Base-by-base conservation (phyloP, 495 filamentous ascomycete species). In the Aspergillus sclerotiicarbonarius region DNA sequence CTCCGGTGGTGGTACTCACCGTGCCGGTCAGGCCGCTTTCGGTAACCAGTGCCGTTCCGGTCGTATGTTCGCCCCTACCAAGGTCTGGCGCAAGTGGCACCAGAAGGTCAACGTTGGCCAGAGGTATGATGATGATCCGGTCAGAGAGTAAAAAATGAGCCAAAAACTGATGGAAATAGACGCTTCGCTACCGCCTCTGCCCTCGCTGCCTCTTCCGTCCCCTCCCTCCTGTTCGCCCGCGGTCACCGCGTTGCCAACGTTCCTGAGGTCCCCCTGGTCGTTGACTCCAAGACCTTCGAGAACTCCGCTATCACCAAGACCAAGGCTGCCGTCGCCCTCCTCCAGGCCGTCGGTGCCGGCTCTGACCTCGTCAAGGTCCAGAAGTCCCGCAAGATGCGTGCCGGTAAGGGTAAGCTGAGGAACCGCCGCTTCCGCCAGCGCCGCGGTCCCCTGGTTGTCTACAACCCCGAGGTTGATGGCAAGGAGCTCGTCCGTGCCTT, bases 71-170 rank as follows among this genome's bases (percentile, higher is more conserved):
- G 94, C 94, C 62, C 94, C 94, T 63, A 98, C 94, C 79, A 98
- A 98, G 87, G 90, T 96, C 82, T 98, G 94, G 94, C 84, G 94
- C 72, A 98, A 96, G 84, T 98, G 95, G 95, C 95, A 98, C 84
- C 90, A 96, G 82, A 98, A 98, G 90, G 84, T 98, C 88, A 96
- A 95, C 85, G 86, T 94, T 73, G 86, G 85, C 74, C 93, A 98
- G 86, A 94, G 91, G 90, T 92, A 77, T 71, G 85, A 73, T 19
- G 54, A 29, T 7, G 0, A 30, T 10, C 31, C 6, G 48, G 18
- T 33, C 2, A 12, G 13, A 13, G 16, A 13, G 59, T 10, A 5
- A 15, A 31, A 18, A 58, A 30, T 47, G 19, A 57, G 8, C 31
- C 43, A 43, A 29, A 51, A 32, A 2, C 13, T 21, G 37, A 41